Evolutionary conservation across 257 asterid genomes (phyloP), one percentile per base, ranked within the genome.

Genomic region (Ajuga chamaepitys): DNA sequence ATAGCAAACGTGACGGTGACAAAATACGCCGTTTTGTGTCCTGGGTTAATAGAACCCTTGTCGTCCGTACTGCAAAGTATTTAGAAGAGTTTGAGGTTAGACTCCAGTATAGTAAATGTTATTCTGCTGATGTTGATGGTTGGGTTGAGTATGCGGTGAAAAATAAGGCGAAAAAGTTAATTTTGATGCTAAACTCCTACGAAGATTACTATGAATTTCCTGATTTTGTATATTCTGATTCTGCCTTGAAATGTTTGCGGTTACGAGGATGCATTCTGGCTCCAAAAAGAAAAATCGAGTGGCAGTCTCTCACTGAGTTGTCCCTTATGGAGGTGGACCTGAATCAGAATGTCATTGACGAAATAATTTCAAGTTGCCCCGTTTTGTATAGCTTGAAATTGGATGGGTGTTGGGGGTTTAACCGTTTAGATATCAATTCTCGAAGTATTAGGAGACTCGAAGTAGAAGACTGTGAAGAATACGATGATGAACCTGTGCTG

Each of bases 141-240:
- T 58, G 68, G 73, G 32, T 62, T 12, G 40, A 25, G 9, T 65
- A 47, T 48, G 68, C 64, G 8, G 14, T 26, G 5, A 44, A 28
- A 38, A 42, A 14, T 5, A 63, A 55, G 53, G 65, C 55, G 34
- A 18, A 34, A 56, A 40, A 63, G 13, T 12, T 71, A 22, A 8
- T 20, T 3, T 63, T 63, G 47, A 1, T 9, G 10, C 28, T 59
- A 0, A 5, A n/a, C 18, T 37, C 42, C 53, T 4, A 7, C 5
- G 7, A 50, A 9, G 30, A 21, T 20, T 20, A 1, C 1, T 63
- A 54, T 46, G 6, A 1, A 10, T 45, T 71, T 37, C 76, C 66
- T 44, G 66, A 21, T 25, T 17, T 10, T n/a, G 8, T 50, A 14
- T 18, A 9, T 21, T 21, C n/a, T 24, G 21, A 50, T 20, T 16